Conservation (phyloP, 495 filamentous ascomycete species). For the Hapsidospora chrysogenum region DNA sequence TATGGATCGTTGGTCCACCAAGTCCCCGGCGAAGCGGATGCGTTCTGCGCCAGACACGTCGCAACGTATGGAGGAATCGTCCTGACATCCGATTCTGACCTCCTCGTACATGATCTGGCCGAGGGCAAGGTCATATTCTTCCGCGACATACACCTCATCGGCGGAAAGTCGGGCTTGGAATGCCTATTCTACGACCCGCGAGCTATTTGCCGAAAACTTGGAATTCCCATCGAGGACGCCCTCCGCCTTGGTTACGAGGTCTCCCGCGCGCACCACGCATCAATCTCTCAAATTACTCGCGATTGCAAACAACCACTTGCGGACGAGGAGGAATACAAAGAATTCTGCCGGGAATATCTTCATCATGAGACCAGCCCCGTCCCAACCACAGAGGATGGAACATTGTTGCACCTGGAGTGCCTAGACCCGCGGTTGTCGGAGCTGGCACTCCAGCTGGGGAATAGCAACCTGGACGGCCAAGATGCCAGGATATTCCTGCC, state of each 20-base stretch:
- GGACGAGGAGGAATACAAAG: neutral
- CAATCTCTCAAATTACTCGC: neutral
- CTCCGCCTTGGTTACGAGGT: conserved; percentile 1
- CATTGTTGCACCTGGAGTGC: neutral
- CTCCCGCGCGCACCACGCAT: neutral
- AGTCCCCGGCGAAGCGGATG: conserved; percentile 56
- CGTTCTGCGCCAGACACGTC: conserved; percentile 43
- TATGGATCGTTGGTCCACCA: conserved; percentile 36
- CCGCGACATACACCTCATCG: conserved; percentile 22
- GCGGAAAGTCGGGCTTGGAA: conserved; percentile 10
- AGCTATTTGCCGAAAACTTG: conserved; percentile 20
- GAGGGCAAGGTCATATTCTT: conserved; percentile 43
- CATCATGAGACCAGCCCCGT: neutral
- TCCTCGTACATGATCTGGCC: conserved; percentile 53
- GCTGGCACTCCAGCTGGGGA: conserved; percentile 18
- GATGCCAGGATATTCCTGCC: conserved; percentile 37
- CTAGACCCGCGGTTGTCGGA: conserved; percentile 36
- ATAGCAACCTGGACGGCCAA: conserved; percentile 5
- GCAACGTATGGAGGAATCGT: conserved; percentile 31
- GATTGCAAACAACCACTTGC: neutral
- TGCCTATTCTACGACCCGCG: conserved; percentile 19
- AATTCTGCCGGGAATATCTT: conserved; percentile 1
- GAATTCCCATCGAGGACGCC: conserved; percentile 2
- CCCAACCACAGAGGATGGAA: neutral
- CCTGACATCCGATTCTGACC: conserved; percentile 57